Base-by-base conservation (phyloP, 1,284 basidiomycete species). In the Meripilus lineatus region DNA sequence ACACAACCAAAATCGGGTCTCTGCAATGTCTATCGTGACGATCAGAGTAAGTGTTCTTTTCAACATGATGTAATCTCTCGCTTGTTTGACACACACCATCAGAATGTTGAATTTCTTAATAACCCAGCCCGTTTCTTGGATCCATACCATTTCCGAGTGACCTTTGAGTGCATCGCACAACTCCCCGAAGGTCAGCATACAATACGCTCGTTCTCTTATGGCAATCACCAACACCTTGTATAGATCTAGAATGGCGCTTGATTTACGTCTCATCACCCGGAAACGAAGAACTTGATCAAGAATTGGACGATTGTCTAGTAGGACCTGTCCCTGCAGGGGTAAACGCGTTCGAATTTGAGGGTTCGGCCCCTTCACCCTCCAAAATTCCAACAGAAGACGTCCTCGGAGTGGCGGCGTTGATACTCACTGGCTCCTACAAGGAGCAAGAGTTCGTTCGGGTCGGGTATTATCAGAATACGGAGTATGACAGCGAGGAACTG, bases 401-500 rank as follows among this genome's bases (percentile, higher is more conserved):
- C 13, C 74, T 95, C 1, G 92, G 93, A 32, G 90, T 95, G 13
- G 89, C 92, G 0, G 92, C 93, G 2, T 81, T 95, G 58, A 91
- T 95, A 58, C 75, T 93, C 52, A 92, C 93, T n/a, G 87, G 89
- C 41, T 81, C 89, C 42, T 89, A 95, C 66, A 81, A 81, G 25
- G 93, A 95, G 43, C 93, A 96, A 58, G 95, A 99, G 65, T 99
- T 99, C 65, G 95, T 99, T 30, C 82, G 95, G 32, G 94, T 99
- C 17, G 95, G 96, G 4, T 99, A 99, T 68, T 99, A 99, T 65
- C 96, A 99, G 66, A 96, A 98, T 63, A 98, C 94, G 38, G 94
- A 97, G 62, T 98, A 98, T 63, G 93, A 97, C 63, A 88, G 88
- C 52, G 89, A 94, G 50, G 90, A 91, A 67, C 82, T 93, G 79